These are phyloP conservation scores for Neostapfia colusana DNA, from an alignment of 176 grass and related monocot genomes.

Conservation along the genomic window DNA sequence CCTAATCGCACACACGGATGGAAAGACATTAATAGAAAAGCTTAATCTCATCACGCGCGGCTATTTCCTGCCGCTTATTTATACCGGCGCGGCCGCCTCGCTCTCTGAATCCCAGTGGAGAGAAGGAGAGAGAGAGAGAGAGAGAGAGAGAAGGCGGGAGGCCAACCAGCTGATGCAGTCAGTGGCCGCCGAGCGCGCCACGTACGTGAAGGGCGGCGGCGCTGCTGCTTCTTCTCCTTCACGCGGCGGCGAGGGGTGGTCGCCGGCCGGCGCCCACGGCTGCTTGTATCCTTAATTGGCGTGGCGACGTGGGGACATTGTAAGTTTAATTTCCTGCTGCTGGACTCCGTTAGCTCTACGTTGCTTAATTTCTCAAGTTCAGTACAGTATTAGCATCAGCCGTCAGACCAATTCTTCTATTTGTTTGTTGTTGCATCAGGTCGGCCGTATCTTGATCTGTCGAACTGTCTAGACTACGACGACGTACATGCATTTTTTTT, in stretches of 20 bases:
- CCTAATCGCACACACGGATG: slow-evolving; percentile 5
- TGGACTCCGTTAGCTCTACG: neutral
- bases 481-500: neutral
- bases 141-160: neutral
- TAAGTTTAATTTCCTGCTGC: slow-evolving; percentile 1
- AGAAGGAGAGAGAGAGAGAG: neutral
- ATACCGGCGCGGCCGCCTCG: neutral
- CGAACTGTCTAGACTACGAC: neutral
- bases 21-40: slow-evolving; percentile 20
- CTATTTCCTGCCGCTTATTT: slow-evolving; percentile 28
- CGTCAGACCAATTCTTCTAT: neutral
- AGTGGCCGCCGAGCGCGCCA: neutral
- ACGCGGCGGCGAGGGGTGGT: neutral
- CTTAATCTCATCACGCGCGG: slow-evolving; percentile 4
- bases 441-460: neutral
- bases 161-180: neutral
- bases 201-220: neutral
- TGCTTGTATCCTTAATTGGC: too few species aligned
- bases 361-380: neutral
- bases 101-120: neutral
- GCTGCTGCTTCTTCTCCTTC: neutral
- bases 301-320: neutral
- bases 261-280: neutral
- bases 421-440: neutral
- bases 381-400: neutral